A percentile compares a stretch with the other conserved stretches of the same genome.
Evolutionary conservation across 345 rosid genomes (phyloP).

Genomic region (Arabidopsis suecica): DNA sequence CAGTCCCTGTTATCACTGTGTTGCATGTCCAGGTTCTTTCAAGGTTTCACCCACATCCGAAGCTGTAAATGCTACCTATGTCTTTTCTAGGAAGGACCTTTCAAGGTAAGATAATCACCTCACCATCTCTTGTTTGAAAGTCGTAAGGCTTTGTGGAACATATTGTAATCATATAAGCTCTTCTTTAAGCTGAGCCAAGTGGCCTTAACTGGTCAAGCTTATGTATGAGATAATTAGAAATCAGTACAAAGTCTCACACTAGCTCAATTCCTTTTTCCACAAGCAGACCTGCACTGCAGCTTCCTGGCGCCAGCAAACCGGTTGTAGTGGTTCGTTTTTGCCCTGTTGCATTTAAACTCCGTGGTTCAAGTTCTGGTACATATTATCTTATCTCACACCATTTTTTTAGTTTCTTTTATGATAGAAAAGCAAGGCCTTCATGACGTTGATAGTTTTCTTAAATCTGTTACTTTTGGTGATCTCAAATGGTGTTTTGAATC

Average conservation of each 20-base stretch:
- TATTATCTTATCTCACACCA: background rate
- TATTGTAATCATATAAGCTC: conserved; percentile 3
- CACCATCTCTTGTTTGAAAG: conserved; percentile 24
- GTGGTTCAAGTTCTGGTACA: conserved; percentile 69
- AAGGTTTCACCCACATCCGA: conserved; percentile 66
- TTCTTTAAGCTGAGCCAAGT: conserved; percentile 9
- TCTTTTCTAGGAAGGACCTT: conserved; percentile 87
- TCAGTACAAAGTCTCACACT: conserved; percentile 3
- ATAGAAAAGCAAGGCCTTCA: conserved; percentile 7
- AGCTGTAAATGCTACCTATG: conserved; percentile 73
- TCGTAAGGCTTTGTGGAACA: background rate
- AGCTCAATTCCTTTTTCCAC: background rate
- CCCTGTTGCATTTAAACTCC: conserved; percentile 67
- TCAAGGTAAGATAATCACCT: conserved; percentile 63
- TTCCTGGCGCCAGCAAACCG: conserved; percentile 94
- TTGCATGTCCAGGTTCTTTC: conserved; percentile 68
- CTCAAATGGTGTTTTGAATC: conserved; percentile 11
- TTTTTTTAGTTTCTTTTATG: background rate
- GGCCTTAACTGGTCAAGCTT: conserved; percentile 7
- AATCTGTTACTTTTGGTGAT: background rate
- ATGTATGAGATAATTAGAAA: conserved; percentile 2
- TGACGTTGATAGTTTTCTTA: conserved; percentile 1
- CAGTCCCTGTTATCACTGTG: background rate
- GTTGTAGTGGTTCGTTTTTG: conserved; percentile 90
- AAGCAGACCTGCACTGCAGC: conserved; percentile 82